Percentiles rank a stretch among this genome's conserved stretches.
Evolutionary conservation across 2,329 filamentous ascomycete species (phyloP).

Genomic region (Neopestalotiopsis sp.): DNA sequence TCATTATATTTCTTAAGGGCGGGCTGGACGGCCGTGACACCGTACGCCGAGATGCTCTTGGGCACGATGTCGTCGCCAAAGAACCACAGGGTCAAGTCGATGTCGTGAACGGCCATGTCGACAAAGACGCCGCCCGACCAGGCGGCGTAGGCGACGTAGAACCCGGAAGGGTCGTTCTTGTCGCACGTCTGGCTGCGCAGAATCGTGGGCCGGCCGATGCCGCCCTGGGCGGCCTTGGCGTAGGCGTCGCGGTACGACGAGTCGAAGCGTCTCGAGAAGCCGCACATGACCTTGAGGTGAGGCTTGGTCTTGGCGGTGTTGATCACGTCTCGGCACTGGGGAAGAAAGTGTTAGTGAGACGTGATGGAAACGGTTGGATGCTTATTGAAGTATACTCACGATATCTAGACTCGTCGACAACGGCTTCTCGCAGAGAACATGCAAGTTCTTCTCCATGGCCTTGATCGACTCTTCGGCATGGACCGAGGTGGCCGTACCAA

Average conservation of each 20-base stretch:
- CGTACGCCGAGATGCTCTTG: conserved; percentile 61
- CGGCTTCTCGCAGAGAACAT: conserved; percentile 67
- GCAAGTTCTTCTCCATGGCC: conserved; percentile 58
- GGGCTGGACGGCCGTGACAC: conserved; percentile 64
- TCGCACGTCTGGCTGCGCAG: conserved; percentile 72
- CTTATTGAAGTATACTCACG: conserved; percentile 43
- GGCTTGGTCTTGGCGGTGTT: conserved; percentile 60
- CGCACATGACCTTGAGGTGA: conserved; percentile 69
- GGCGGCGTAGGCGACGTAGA: conserved; percentile 71
- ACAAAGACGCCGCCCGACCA: conserved; percentile 73
- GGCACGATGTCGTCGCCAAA: conserved; percentile 59
- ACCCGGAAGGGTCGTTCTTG: conserved; percentile 67
- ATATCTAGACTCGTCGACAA: conserved; percentile 63
- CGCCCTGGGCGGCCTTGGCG: conserved; percentile 55
- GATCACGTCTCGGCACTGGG: conserved; percentile 64
- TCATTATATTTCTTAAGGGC: conserved; percentile 63
- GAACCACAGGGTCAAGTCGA: conserved; percentile 70
- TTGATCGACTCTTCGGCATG: conserved; percentile 64
- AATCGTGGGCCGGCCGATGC: conserved; percentile 65
- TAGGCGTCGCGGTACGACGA: conserved; percentile 67
- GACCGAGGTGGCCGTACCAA: conserved; percentile 51
- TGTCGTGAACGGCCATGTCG: conserved; percentile 74
- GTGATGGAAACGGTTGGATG: not conserved
- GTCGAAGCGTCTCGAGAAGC: conserved; percentile 72
- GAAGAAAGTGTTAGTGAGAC: not conserved